Conservation (phyloP, 257 asterid species). For the Nicotiana noctiflora region DNA sequence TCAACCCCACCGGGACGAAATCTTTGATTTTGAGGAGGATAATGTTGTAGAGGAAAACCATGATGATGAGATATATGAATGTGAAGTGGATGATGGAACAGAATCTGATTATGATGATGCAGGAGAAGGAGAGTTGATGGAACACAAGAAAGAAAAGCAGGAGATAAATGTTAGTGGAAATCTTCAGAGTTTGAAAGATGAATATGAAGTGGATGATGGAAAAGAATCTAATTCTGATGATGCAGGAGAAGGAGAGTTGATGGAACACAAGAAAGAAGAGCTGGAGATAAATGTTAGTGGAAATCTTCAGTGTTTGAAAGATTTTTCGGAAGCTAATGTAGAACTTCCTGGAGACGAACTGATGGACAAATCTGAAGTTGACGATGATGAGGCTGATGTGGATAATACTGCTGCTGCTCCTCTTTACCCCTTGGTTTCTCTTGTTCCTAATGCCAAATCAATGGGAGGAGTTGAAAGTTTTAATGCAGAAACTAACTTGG, state of each 20-base stretch:
- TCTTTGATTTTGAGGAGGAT: background rate
- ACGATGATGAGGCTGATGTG: background rate
- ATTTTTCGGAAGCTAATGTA: background rate
- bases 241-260: background rate
- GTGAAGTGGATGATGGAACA: background rate
- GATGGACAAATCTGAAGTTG: background rate
- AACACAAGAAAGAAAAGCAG: background rate
- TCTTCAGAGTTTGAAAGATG: no score
- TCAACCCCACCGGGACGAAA: background rate
- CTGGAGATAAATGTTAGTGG: background rate
- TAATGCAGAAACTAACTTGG: background rate
- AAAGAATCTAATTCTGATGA: background rate
- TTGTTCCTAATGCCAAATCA: background rate
- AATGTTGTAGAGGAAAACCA: background rate
- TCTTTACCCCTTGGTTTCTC: background rate
- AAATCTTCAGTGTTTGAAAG: background rate
- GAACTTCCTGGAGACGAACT: background rate
- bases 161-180: background rate
- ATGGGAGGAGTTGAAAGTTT: background rate
- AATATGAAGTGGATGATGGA: background rate
- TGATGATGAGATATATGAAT: background rate
- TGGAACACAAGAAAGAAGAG: background rate
- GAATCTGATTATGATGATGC: background rate
- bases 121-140: background rate
- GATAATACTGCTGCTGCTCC: background rate